These are phyloP conservation scores for Fagus crenata DNA, from an alignment of 306 rosid species.

Conservation along the genomic window DNA sequence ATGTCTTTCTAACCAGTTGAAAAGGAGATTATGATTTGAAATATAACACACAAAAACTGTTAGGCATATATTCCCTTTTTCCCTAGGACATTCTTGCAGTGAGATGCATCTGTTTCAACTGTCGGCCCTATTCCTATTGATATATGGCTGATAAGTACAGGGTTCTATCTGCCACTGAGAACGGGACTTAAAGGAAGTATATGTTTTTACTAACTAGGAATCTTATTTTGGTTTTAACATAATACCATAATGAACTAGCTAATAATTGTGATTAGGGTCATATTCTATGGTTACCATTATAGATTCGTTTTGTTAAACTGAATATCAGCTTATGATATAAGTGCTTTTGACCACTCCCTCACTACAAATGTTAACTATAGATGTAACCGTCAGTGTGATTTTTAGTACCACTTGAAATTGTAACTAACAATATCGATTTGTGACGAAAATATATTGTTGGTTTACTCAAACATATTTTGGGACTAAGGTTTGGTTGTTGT, in stretches of 20 bases:
- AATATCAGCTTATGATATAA: background rate
- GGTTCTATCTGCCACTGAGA: background rate
- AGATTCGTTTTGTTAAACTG: too few species aligned
- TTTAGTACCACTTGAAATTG: background rate
- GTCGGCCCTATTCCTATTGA: background rate
- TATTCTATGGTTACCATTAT: background rate
- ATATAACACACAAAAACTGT: too few species aligned
- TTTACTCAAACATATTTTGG: too few species aligned
- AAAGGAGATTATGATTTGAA: background rate
- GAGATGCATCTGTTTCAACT: background rate
- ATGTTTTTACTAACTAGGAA: slow-evolving; percentile 1
- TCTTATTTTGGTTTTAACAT: slow-evolving; percentile 1
- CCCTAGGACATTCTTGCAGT: background rate
- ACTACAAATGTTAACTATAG: background rate
- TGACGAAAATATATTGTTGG: background rate
- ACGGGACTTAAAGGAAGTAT: background rate
- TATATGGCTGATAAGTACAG: background rate
- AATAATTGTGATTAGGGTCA: background rate
- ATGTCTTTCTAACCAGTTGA: background rate
- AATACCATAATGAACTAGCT: background rate
- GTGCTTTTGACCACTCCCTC: background rate
- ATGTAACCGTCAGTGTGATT: background rate
- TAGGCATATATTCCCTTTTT: background rate
- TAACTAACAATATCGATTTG: background rate
- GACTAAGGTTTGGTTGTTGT: too few species aligned